Percentiles rank a stretch among this genome's conserved stretches.
These are phyloP conservation scores for Zygoascus tannicola DNA, from an alignment of 805 yeast genomes.

Conservation along the genomic window DNA sequence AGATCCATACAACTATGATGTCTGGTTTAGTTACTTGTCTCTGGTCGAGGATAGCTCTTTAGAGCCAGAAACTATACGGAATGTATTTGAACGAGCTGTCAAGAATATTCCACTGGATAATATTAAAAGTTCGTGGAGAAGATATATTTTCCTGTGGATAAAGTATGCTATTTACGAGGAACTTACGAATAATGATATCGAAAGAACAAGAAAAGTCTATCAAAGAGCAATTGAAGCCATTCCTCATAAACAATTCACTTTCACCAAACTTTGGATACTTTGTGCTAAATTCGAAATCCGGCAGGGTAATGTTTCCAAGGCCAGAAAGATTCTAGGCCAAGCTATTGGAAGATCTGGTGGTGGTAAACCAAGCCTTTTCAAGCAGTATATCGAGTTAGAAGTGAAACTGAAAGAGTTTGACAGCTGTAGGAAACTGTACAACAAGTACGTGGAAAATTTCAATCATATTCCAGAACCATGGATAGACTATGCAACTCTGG, in stretches of 20 bases:
- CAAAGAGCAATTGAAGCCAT: slow-evolving; percentile 38
- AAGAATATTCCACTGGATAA: slow-evolving; percentile 26
- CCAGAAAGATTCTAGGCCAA: slow-evolving; percentile 63
- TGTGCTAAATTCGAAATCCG: slow-evolving; percentile 69
- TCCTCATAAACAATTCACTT: slow-evolving; percentile 55
- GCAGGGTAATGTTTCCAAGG: slow-evolving; percentile 38
- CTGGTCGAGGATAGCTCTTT: slow-evolving; percentile 36
- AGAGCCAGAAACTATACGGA: slow-evolving; percentile 21
- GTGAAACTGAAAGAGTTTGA: slow-evolving; percentile 65
- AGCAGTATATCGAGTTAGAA: slow-evolving; percentile 61
- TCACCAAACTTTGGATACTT: slow-evolving; percentile 64
- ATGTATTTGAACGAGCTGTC: slow-evolving; percentile 39
- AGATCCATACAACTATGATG: slow-evolving; percentile 51
- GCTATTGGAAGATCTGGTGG: slow-evolving; percentile 49
- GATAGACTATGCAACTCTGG: slow-evolving; percentile 60
- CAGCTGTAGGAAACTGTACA: slow-evolving; percentile 64
- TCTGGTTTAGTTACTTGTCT: slow-evolving; percentile 73
- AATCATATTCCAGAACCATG: slow-evolving; percentile 40
- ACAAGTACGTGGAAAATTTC: slow-evolving; percentile 48
- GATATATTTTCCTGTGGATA: slow-evolving; percentile 65
- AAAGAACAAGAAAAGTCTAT: slow-evolving; percentile 44
- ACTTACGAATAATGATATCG: slow-evolving; percentile 33
- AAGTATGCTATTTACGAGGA: slow-evolving; percentile 58
- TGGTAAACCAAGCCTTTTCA: slow-evolving; percentile 43
- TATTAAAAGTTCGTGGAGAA: slow-evolving; percentile 47